These are phyloP conservation scores for Aspergillus persii DNA, from an alignment of 2,329 filamentous ascomycete genomes.

Conservation along the genomic window DNA sequence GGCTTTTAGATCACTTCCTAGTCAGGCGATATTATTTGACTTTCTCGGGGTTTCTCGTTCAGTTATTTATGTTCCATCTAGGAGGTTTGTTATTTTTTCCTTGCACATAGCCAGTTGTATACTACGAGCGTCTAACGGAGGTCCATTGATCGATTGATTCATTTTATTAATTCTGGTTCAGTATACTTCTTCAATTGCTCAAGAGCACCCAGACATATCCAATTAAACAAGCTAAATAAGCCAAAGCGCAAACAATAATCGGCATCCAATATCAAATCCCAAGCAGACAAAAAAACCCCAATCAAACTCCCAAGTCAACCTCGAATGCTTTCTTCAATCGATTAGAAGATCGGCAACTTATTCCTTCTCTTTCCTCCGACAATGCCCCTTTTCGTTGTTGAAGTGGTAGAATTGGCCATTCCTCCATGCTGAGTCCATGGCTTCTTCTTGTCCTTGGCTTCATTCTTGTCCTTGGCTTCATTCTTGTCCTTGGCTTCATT, in stretches of 20 bases:
- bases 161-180: neutral
- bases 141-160: neutral
- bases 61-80: neutral
- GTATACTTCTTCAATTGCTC: neutral
- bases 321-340: no score
- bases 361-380: neutral
- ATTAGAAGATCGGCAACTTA: neutral
- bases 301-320: no score
- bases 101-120: neutral
- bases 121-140: neutral
- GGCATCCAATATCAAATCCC: neutral
- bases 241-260: neutral
- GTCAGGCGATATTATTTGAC: neutral
- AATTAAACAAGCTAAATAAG: neutral
- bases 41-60: neutral
- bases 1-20: constrained; percentile 61
- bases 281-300: neutral
- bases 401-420: neutral
- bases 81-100: neutral
- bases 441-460: neutral
- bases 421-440: neutral
- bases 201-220: neutral
- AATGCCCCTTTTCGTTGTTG: neutral
- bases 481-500: neutral
- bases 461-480: neutral